Base-by-base conservation (phyloP, 495 filamentous ascomycete species). In the Tirmania nivea region DNA sequence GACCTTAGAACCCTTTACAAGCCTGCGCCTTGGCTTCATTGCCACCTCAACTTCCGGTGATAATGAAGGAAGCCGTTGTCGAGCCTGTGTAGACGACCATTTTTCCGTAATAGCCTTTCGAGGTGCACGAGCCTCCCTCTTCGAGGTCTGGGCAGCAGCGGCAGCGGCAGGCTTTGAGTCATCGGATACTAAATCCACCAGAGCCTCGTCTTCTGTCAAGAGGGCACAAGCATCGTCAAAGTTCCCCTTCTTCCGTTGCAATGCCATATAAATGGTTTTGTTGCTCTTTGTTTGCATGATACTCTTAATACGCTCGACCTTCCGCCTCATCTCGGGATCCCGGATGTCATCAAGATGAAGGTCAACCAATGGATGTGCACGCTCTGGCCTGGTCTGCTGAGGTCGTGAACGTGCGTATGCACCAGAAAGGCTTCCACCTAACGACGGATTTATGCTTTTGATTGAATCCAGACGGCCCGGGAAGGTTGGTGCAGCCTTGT, bases 151-250 rank as follows among this genome's bases (percentile, higher is more conserved):
- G 14, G 62, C 50, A 31, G 25, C 7, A 3, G 25, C 25, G 54
- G 69, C 49, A 21, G 59, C 49, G 9, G 35, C 48, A 6, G 63
- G 53, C n/a, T 66, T 62, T 47, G 75, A 66, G 54, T 68, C 64
- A n/a, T 67, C 67, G 19, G 62, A 63, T 17, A 63, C 68, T 34
- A 69, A 61, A 50, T 69, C 64, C 36, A 69, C 65, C 11, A 58
- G 51, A 11, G 57, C 55, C 25, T 65, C 58, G 20, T 64, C 58
- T 35, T 55, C 55, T 8, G 66, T 66, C 35, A 84, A 61, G 48
- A 69, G 62, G 8, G 73, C 70, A 57, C 78, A 61, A 0, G 83
- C 79, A 63, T 76, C 72, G 20, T 81, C 74, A 57, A 69, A 76
- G 53, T 77, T 78, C 8, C 76, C 75, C 31, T 69, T 69, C 25